Percentiles rank a stretch among this genome's conserved stretches.
These are phyloP conservation scores for Claviceps paspali DNA, from an alignment of 2,329 filamentous ascomycete species.

Conservation along the genomic window DNA sequence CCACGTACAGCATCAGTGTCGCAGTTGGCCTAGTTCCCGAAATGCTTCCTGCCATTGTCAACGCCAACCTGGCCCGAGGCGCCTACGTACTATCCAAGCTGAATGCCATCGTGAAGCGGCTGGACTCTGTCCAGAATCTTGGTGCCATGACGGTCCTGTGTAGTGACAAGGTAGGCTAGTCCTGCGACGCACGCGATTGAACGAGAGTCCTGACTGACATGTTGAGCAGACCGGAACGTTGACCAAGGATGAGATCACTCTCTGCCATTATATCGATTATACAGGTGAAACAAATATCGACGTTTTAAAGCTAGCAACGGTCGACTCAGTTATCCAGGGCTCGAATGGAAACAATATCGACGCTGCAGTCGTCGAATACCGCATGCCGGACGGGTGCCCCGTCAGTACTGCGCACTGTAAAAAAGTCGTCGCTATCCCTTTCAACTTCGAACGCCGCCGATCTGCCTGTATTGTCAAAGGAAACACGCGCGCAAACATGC, in stretches of 20 bases:
- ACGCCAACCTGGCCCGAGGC: constrained; percentile 14
- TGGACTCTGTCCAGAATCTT: constrained; percentile 16
- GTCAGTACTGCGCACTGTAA: constrained; percentile 10
- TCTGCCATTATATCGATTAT: constrained; percentile 11
- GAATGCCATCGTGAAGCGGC: constrained; percentile 21
- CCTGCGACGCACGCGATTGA: neutral
- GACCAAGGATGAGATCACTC: constrained; percentile 15
- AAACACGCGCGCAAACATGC: constrained; percentile 10
- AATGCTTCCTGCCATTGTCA: constrained; percentile 17
- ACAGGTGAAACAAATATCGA: constrained; percentile 7
- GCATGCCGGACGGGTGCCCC: constrained; percentile 5
- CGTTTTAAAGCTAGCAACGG: constrained; percentile 13
- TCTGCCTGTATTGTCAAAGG: constrained; percentile 12
- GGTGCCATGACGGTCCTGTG: constrained; percentile 16
- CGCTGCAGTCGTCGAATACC: constrained; percentile 10
- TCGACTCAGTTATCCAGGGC: constrained; percentile 13
- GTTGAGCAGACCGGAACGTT: constrained; percentile 12
- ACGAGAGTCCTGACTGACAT: neutral
- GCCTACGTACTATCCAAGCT: constrained; percentile 16
- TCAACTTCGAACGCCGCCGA: constrained; percentile 14
- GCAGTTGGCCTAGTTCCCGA: constrained; percentile 16
- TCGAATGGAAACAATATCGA: constrained; percentile 15
- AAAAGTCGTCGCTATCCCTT: constrained; percentile 11
- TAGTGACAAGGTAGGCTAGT: constrained; percentile 14
- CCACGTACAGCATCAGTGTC: constrained; percentile 16